Evolutionary conservation across 176 grass and related monocot species (phyloP), one percentile per base, ranked within the genome.

Genomic region (Raddia distichophylla): DNA sequence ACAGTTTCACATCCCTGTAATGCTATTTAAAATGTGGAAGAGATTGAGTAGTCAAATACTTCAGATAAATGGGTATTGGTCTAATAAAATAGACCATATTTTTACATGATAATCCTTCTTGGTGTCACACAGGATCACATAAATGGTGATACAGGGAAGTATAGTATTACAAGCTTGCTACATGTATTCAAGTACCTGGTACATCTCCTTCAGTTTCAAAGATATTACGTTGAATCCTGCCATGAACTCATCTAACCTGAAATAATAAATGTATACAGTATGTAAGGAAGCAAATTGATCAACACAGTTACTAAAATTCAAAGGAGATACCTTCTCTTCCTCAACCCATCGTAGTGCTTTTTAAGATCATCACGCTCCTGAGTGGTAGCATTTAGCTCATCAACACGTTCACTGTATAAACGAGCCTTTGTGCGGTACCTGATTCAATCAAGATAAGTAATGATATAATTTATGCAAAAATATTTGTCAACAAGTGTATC

Each of bases 171-270:
- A 84, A 55, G 16, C n/a, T 55, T 53, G 7, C 11, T 88, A 66
- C 58, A 53, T 32, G 46, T 81, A 80, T 67, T 61, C 16, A 65
- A 33, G 20, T 74, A 95, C 96, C 96, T 99, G 93, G 74, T 99
- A 99, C 96, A 99, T 99, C 57, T 98, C 96, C 75, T 99, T 99
- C 82, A 99, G 79, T 84, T 99, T 99, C 58, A 99, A 57, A 78
- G 96, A 99, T 76, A 99, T 95, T 83, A 90, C 73, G 73, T 95
- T 95, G 85, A 99, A 99, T 66, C 96, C 96, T 70, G 76, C 87
- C 93, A 99, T 95, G 85, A 99, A 99, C 69, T 99, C 96, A 86
- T 99, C 96, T 81, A 95, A 86, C 89, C 96, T 99, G 86, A 87
- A 87, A 86, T 56, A 87, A 86, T 56, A 50, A 33, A 33, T 44